Evolutionary conservation across 1,139 yeast species (phyloP).

Genomic region (Geotrichum armillariae): DNA sequence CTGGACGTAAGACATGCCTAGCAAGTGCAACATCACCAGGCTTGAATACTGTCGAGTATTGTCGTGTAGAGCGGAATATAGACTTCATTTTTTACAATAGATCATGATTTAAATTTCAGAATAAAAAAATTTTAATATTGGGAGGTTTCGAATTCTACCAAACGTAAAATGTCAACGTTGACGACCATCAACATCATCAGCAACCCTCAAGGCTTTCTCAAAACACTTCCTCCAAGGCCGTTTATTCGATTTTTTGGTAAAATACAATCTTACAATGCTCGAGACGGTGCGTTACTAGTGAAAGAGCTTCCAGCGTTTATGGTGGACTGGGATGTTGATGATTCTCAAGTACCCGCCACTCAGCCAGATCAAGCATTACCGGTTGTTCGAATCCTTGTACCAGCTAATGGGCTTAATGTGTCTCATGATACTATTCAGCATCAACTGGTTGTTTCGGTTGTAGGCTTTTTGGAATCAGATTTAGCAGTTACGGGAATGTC

Average conservation of each 20-base stretch:
- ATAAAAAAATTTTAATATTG: neutral
- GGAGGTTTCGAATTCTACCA: neutral
- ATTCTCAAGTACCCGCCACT: neutral
- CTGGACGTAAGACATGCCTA: too few relatives aligned
- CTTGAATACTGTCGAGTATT: conserved; percentile 16
- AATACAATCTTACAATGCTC: neutral
- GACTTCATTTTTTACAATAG: neutral
- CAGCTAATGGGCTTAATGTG: neutral
- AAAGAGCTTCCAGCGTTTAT: conserved; percentile 19
- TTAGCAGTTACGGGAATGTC: conserved; percentile 4
- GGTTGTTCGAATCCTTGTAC: neutral
- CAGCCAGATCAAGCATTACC: neutral
- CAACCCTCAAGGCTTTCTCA: conserved; percentile 1
- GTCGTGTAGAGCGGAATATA: neutral
- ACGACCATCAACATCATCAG: conserved; percentile 16
- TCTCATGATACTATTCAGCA: conserved; percentile 4
- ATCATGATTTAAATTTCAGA: neutral
- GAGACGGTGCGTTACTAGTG: conserved; percentile 1
- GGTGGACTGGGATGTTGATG: conserved; percentile 2
- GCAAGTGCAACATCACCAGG: conserved; percentile 23
- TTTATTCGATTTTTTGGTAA: conserved; percentile 18
- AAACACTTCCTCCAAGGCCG: conserved; percentile 7
- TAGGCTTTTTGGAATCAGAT: conserved; percentile 6
- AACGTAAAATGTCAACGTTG: conserved; percentile 10
- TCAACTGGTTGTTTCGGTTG: conserved; percentile 11